Evolutionary conservation across 2,329 filamentous ascomycete genomes (phyloP), one percentile per base, ranked within the genome.

Genomic region (Paecilomyces fulvus): DNA sequence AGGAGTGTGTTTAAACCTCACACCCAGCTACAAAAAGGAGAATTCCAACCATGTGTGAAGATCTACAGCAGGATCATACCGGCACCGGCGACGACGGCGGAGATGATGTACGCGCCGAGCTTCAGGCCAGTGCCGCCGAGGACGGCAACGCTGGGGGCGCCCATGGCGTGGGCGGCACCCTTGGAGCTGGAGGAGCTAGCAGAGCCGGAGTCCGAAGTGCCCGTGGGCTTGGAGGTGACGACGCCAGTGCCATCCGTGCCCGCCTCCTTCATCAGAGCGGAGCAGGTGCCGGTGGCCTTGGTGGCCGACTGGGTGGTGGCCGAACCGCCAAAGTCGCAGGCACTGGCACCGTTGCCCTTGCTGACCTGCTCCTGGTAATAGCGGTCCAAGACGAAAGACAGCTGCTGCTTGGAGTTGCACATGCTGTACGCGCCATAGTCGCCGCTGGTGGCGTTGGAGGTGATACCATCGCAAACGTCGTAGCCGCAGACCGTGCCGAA

Each of bases 401-500:
- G 74, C 63, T 76, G 67, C 64, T 79, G 71, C 56, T 68, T 68
- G 57, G 70, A 52, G 46, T 64, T 69, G 68, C 77, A 79, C 69
- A 79, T 77, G 63, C 73, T 75, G 68, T 79, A 79, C 10, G 76
- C 74, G 51, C 77, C 77, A 61, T 79, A 79, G 1, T 56, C 58
- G 55, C 77, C 77, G 23, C 61, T 67, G 57, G 67, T 73, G 11
- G 64, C 65, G 59, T 79, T 73, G 56, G 64, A 59, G 17, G 49
- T 43, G 58, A 79, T 75, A 55, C 76, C 77, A 17, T 57, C 64
- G 61, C 76, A 75, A 55, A 66, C 66, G 43, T 63, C 64, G 28
- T 63, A 60, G 58, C 73, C 73, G 63, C 76, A 78, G 55, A 79
- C 69, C 58, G 69, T 70, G 59, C 67, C 79, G 74, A 97, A 97